Evolutionary conservation across 2,329 filamentous ascomycete genomes (phyloP).

Genomic region (Sclerotinia minor): DNA sequence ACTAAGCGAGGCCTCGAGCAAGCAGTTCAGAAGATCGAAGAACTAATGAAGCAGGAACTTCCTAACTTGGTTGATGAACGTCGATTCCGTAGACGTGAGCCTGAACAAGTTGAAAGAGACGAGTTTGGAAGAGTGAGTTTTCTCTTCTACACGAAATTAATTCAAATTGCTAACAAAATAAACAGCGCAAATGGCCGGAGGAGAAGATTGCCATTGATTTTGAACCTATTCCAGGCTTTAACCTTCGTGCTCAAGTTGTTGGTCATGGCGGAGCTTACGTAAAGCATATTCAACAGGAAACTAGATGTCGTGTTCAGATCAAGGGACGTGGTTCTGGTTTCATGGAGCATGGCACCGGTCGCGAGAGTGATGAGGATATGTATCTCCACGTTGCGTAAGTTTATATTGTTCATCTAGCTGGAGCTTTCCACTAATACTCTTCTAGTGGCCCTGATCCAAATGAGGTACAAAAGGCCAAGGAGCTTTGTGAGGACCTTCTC

Average conservation of each 20-base stretch:
- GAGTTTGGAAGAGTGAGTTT: constrained; percentile 78
- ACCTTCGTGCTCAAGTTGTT: constrained; percentile 92
- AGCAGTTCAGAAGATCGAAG: constrained; percentile 84
- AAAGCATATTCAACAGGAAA: constrained; percentile 97
- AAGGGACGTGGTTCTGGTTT: constrained; percentile 96
- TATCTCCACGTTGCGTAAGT: constrained; percentile 91
- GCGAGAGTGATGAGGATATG: constrained; percentile 94
- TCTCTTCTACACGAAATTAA: background rate
- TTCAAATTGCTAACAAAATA: constrained; percentile 27
- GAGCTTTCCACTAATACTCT: constrained; percentile 20
- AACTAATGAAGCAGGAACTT: constrained; percentile 93
- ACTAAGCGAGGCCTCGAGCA: constrained; percentile 87
- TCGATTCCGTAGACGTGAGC: constrained; percentile 80
- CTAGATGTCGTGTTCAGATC: constrained; percentile 93
- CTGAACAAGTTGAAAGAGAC: constrained; percentile 80
- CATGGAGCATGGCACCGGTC: constrained; percentile 82
- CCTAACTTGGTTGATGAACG: constrained; percentile 94
- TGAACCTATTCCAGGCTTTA: constrained; percentile 91
- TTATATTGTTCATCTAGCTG: background rate
- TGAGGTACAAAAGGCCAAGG: constrained; percentile 84
- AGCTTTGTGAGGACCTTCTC: constrained; percentile 85
- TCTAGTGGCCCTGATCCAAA: constrained; percentile 78
- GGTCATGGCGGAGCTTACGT: constrained; percentile 93
- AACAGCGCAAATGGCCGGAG: constrained; percentile 96
- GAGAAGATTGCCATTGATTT: constrained; percentile 90